phyloP scores from a whole-genome alignment of 495 filamentous ascomycete genomes.

The Aspergillus panamensis region DNA sequence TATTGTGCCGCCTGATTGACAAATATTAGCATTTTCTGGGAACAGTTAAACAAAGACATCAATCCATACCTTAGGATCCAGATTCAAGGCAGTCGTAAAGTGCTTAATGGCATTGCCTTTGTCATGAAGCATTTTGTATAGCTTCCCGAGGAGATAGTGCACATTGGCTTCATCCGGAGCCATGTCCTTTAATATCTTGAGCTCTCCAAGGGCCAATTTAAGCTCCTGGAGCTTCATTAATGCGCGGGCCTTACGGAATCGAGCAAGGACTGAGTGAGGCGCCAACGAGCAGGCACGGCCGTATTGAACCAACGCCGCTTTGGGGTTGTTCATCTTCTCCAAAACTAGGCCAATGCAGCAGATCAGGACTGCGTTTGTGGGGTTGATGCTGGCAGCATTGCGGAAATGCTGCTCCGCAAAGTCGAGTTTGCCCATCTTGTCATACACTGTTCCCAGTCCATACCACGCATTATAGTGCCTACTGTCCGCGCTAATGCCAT shows the following conservation, averaged over 20 bases:
- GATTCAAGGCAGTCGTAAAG: conserved; percentile 88
- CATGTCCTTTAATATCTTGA: conserved; percentile 79
- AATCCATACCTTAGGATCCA: conserved; percentile 84
- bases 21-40: conserved; percentile 20
- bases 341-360: conserved; percentile 87
- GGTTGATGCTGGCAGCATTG: conserved; percentile 80
- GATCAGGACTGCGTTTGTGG: conserved; percentile 83
- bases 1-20: conserved; percentile 69
- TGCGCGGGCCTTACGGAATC: conserved; percentile 88
- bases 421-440: conserved; percentile 90
- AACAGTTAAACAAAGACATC: background rate
- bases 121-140: conserved; percentile 77
- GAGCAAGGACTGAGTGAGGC: conserved; percentile 73
- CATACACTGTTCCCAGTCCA: conserved; percentile 86
- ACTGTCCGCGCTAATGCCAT: conserved; percentile 75
- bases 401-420: conserved; percentile 88
- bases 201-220: conserved; percentile 67
- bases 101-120: conserved; percentile 81
- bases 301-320: conserved; percentile 75
- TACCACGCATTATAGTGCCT: conserved; percentile 98
- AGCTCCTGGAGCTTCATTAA: conserved; percentile 73
- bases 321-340: conserved; percentile 78
- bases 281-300: conserved; percentile 73
- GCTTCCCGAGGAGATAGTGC: conserved; percentile 83
- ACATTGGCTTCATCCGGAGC: conserved; percentile 95